Conservation (phyloP, 257 asterid species). For the Linaria vulgaris region DNA sequence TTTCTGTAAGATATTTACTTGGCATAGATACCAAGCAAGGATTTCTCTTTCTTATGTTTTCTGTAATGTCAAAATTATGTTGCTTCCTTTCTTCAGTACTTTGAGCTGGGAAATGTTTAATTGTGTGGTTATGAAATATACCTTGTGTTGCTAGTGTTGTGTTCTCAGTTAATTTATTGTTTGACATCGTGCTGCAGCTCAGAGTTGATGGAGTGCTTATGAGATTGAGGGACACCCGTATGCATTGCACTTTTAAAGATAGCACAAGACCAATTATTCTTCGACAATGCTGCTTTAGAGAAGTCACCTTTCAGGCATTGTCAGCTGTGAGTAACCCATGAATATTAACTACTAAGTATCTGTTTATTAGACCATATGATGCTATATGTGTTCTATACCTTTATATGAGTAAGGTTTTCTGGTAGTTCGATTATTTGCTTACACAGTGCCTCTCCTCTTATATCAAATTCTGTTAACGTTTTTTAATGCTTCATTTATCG, state of each 20-base stretch:
- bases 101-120: constrained; percentile 18
- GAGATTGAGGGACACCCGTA: constrained; percentile 97
- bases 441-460: constrained; percentile 6
- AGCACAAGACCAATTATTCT: constrained; percentile 57
- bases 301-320: constrained; percentile 66
- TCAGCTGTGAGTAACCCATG: constrained; percentile 51
- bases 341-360: constrained; percentile 7
- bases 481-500: background rate
- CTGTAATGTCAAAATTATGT: constrained; percentile 15
- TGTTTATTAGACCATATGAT: background rate
- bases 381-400: background rate
- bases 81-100: constrained; percentile 8
- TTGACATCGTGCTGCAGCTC: constrained; percentile 55
- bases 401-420: background rate
- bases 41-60: constrained; percentile 8
- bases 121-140: constrained; percentile 10
- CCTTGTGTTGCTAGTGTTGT: constrained; percentile 22
- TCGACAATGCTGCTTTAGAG: constrained; percentile 93
- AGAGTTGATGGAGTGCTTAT: constrained; percentile 98
- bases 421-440: constrained; percentile 15
- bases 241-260: constrained; percentile 71
- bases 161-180: constrained; percentile 26
- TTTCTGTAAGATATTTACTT: constrained; percentile 21
- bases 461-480: constrained; percentile 9
- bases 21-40: constrained; percentile 9